Evolutionary conservation across 768 basidiomycete genomes (phyloP), one percentile per base, ranked within the genome.

Genomic region (Galerina marginata): DNA sequence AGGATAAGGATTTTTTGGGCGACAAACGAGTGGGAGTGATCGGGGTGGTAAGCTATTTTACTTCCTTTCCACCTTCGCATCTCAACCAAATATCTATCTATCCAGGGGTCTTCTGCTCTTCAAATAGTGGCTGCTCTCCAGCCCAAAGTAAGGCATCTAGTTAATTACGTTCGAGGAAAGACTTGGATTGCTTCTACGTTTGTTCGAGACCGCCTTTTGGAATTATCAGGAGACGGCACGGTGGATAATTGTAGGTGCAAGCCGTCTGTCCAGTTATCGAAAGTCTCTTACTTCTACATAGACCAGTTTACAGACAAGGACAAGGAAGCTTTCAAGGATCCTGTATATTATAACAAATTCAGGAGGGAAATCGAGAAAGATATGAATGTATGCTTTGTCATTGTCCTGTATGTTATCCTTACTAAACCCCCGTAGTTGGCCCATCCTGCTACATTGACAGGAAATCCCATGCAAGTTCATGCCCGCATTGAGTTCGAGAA

Each of bases 51-150:
- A 64, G 80, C 76, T n/a, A 48, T 16, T 20, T 33, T 9, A 42
- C 42, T 44, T 36, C 16, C 29, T n/a, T 20, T 44, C 2, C 36
- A 23, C 2, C 26, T 0, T 9, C 15, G n/a, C 23, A 11, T 12
- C 37, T 40, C 47, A 37, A 50, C 49, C 52, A 25, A 40, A 33
- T 16, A 25, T 48, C 36, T 40, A 33, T 26, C 52, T 50, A 9
- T 48, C 6, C 46, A 87, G 86, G 86, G 86, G 3, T 87, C 86
- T 4, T 86, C 86, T 26, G 86, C 84, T 6, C 78, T 87, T 38
- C 86, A 89, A 62, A 80, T 86, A 4, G 83, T 87, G 0, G 79
- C 87, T 0, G 80, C 84, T 5, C 70, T 88, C 36, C 86, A 88
- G 62, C 77, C 83, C 6, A 77, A 74, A 52, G 84, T 85, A 4